Evolutionary conservation across 2,329 filamentous ascomycete species (phyloP), one percentile per base, ranked within the genome.

Genomic region (Fusarium sp.): DNA sequence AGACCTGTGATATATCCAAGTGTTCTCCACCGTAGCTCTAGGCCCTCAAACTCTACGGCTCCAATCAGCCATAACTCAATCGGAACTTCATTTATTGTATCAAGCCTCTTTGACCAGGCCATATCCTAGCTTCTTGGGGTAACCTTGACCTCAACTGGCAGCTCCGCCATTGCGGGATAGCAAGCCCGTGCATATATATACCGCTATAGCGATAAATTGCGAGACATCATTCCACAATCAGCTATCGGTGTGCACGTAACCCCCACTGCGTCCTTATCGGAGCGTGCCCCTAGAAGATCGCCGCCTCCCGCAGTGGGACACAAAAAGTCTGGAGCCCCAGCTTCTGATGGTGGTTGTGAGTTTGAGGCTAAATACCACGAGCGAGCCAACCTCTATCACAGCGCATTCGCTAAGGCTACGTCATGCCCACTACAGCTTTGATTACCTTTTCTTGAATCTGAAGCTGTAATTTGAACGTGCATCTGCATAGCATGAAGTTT

Each of bases 211-310:
- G 30, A 51, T 63, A 61, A 30, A 35, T 33, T 31, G 26, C 20
- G 28, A 35, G 22, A 42, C 53, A 53, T 56, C 61, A 65, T 61
- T 50, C 53, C 68, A 64, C 36, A 68, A 68, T 68, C 28, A 54
- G 74, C 55, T 68, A 64, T 67, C 76, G 76, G 76, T 78, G 73
- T 77, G 75, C 64, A 76, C 38, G 33, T 76, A 75, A 75, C 61
- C 71, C 71, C 59, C 30, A 58, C 47, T 36, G n/a, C 26, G 41
- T 42, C 51, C 39, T 66, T 75, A 70, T 68, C 68, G 61, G 42
- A 54, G 64, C 31, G 24, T 51, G 68, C 60, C 63, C 58, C n/a
- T 51, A 47, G 60, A 75, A 50, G 70, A 68, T 65, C 47, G 60
- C 61, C 57, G 48, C 26, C 63, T 69, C 66, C 58, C 58, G 66